Percentiles rank a stretch among this genome's conserved stretches.
These are phyloP conservation scores for Talaromyces sp. DNA, from an alignment of 2,329 filamentous ascomycete genomes.

Conservation along the genomic window DNA sequence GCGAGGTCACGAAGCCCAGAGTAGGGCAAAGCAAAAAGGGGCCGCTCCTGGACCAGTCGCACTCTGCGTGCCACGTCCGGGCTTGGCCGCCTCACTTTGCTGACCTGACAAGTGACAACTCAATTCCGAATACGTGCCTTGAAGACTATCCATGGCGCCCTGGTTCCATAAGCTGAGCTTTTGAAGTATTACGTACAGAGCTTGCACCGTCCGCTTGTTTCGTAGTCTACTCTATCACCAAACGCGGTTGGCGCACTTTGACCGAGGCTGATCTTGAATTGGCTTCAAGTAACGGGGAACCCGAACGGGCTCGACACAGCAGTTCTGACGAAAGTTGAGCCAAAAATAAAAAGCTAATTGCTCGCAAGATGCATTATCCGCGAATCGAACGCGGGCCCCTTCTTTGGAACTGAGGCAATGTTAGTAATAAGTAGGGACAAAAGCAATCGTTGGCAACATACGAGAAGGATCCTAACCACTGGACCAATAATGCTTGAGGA, in stretches of 20 bases:
- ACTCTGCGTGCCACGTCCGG: slow-evolving; percentile 6
- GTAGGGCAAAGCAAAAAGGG: background rate
- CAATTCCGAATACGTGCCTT: background rate
- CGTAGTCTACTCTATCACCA: no score
- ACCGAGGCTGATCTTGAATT: no score
- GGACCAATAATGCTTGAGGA: background rate
- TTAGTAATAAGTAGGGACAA: no score
- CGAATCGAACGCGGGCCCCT: slow-evolving; percentile 1
- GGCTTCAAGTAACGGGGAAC: no score
- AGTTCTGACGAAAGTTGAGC: no score
- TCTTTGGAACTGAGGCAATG: background rate
- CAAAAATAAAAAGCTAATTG: no score
- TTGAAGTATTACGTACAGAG: no score
- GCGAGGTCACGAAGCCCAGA: background rate
- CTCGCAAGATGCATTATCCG: background rate
- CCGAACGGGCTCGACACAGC: no score
- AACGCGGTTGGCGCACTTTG: no score
- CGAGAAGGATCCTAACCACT: slow-evolving; percentile 1
- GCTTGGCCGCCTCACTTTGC: slow-evolving; percentile 13
- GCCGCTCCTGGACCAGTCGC: slow-evolving; percentile 9
- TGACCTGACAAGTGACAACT: background rate
- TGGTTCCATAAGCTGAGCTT: background rate
- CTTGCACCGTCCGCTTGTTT: no score
- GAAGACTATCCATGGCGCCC: background rate
- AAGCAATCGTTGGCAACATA: no score